phyloP scores from a whole-genome alignment of 495 filamentous ascomycete species.

The Aspergillus ellipticus region DNA sequence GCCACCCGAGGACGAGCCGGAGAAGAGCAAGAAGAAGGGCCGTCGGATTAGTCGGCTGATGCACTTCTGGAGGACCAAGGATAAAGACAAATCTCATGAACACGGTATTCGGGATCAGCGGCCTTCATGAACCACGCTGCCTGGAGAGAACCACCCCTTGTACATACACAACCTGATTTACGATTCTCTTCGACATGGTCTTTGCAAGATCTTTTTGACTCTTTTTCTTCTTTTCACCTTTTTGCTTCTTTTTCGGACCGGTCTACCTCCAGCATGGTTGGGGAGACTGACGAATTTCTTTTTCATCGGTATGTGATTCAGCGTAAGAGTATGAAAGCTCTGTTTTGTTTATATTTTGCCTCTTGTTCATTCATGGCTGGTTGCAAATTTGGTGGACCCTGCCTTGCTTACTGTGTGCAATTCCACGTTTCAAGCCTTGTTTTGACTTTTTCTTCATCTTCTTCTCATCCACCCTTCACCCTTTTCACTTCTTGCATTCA shows the following conservation, averaged over 20 bases:
- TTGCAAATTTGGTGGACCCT: slow-evolving; percentile 22
- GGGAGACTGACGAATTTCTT: slow-evolving; percentile 44
- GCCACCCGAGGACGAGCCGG: slow-evolving; percentile 48
- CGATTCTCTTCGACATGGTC: slow-evolving; percentile 21
- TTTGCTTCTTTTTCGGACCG: slow-evolving; percentile 17
- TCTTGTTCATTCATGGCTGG: slow-evolving; percentile 38
- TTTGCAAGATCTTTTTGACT: slow-evolving; percentile 17
- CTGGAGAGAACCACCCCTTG: slow-evolving; percentile 18
- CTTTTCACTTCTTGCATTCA: slow-evolving; percentile 13
- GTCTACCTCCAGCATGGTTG: slow-evolving; percentile 21
- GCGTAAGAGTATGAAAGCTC: slow-evolving; percentile 33
- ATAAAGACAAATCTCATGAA: slow-evolving; percentile 36
- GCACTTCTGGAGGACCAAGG: slow-evolving; percentile 74
- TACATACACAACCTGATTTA: slow-evolving; percentile 22
- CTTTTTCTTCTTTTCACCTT: slow-evolving; percentile 7
- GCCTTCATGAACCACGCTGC: slow-evolving; percentile 18
- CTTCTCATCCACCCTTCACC: slow-evolving; percentile 14
- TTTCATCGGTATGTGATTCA: slow-evolving; percentile 26
- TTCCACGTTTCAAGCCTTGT: slow-evolving; percentile 16
- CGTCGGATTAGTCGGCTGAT: slow-evolving; percentile 75
- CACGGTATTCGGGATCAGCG: slow-evolving; percentile 22
- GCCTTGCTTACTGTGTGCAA: slow-evolving; percentile 16
- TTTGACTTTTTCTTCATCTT: slow-evolving; percentile 17
- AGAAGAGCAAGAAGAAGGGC: slow-evolving; percentile 66
- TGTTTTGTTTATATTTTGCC: slow-evolving; percentile 27